Percentiles rank a stretch among this genome's conserved stretches.
Evolutionary conservation across 345 rosid genomes (phyloP).

Genomic region (Gossypium anomalum): DNA sequence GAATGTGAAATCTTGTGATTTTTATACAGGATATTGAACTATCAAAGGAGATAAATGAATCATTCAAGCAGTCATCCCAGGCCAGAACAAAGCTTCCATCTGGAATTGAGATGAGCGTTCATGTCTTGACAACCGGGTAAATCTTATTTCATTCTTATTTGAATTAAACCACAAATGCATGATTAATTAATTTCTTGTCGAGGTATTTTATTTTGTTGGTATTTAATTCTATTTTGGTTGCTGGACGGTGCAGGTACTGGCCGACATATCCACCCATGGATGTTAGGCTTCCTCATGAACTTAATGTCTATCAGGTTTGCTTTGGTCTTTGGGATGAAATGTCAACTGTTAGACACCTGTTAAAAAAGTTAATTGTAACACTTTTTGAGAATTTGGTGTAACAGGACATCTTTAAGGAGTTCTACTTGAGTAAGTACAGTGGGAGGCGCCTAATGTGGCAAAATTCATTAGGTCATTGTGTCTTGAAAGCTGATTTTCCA

Average conservation of each 20-base stretch:
- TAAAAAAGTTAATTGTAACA: neutral
- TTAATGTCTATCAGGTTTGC: conserved; percentile 92
- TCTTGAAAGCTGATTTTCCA: conserved; percentile 82
- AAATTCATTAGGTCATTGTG: conserved; percentile 94
- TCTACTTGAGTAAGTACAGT: conserved; percentile 92
- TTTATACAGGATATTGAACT: conserved; percentile 81
- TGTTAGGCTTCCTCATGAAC: conserved; percentile 96
- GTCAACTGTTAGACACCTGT: neutral
- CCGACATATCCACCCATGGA: conserved; percentile 99
- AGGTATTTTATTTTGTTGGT: neutral
- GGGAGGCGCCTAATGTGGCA: conserved; percentile 99
- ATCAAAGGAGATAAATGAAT: conserved; percentile 95
- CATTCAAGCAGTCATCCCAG: conserved; percentile 94
- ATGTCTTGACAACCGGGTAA: conserved; percentile 95
- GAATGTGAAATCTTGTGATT: conserved; percentile 14
- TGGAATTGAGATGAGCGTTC: conserved; percentile 98
- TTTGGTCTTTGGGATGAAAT: conserved; percentile 17
- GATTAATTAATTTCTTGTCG: neutral
- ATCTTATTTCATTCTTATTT: conserved; percentile 11
- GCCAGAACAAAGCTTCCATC: conserved; percentile 94
- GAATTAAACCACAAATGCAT: neutral
- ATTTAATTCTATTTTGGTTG: conserved; percentile 15
- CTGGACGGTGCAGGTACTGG: conserved; percentile 77
- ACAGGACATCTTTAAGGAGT: conserved; percentile 97
- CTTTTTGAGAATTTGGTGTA: conserved; percentile 13